Conservation (phyloP, 345 rosid genomes). For the Boechera retrofracta region DNA sequence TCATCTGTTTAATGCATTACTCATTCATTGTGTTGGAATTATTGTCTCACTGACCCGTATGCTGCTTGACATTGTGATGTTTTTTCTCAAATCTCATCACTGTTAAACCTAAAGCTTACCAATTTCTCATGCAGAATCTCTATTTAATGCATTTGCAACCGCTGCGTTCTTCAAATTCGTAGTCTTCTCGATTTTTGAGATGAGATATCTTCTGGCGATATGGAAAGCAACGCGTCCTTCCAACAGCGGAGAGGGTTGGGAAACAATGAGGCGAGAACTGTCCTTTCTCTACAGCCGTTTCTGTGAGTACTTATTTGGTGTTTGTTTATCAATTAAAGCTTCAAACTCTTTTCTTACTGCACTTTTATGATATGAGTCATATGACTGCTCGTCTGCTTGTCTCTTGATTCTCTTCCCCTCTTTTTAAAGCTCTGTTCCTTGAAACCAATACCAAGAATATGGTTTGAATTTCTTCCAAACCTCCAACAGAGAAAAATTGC, state of each 20-base stretch:
- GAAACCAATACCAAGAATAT: conserved; percentile 18
- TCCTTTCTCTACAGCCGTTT: conserved; percentile 98
- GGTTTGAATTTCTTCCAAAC: conserved; percentile 22
- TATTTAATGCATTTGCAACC: conserved; percentile 98
- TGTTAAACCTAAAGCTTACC: conserved; percentile 34
- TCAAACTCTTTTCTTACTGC: conserved; percentile 9
- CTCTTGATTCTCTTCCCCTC: background rate
- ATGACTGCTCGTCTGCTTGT: conserved; percentile 8
- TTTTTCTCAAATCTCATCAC: conserved; percentile 21
- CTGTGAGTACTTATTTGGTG: conserved; percentile 67
- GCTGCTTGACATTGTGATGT: conserved; percentile 25
- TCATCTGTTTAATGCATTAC: background rate
- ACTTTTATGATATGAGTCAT: conserved; percentile 16
- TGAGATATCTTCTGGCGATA: conserved; percentile 98
- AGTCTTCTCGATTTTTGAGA: conserved; percentile 97
- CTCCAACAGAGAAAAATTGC: conserved; percentile 5
- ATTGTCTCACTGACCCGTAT: background rate
- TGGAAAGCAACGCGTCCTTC: conserved; percentile 97
- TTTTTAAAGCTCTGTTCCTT: conserved; percentile 6
- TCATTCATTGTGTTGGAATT: background rate
- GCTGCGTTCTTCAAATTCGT: conserved; percentile 99
- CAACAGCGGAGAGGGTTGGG: conserved; percentile 98
- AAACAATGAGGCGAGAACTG: conserved; percentile 93
- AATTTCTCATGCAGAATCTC: conserved; percentile 70
- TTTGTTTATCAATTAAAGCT: conserved; percentile 26